phyloP scores from a whole-genome alignment of 805 yeast species.

The Yarrowia sp. region DNA sequence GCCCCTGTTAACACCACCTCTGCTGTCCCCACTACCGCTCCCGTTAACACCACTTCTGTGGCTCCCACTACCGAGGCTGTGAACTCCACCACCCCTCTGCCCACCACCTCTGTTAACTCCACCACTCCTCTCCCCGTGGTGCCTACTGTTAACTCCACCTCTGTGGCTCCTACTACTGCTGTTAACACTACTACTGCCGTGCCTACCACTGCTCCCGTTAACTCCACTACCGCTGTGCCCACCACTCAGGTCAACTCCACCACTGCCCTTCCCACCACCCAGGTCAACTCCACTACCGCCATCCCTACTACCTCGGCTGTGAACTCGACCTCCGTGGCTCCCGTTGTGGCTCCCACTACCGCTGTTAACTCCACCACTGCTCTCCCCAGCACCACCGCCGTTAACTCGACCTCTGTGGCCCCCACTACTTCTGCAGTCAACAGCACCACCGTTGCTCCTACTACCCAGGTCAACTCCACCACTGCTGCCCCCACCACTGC shows the following conservation, averaged over 20 bases:
- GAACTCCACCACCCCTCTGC: neutral
- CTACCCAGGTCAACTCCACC: neutral
- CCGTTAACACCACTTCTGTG: neutral
- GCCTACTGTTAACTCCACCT: neutral
- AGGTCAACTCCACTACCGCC: constrained; percentile 13
- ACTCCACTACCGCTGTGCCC: too few species aligned
- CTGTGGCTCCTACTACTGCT: constrained; percentile 4
- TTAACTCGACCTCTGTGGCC: neutral
- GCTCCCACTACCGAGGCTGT: neutral
- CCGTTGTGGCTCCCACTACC: neutral
- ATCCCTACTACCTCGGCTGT: neutral
- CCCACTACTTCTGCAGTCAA: neutral
- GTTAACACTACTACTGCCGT: neutral
- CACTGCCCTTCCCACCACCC: constrained; percentile 3
- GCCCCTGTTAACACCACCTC: neutral
- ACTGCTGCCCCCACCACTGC: constrained; percentile 2
- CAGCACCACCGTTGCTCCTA: neutral
- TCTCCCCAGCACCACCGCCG: neutral
- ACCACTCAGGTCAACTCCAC: neutral
- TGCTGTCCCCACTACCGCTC: neutral
- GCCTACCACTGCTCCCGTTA: constrained; percentile 1
- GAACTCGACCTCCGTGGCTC: neutral
- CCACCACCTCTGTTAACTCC: constrained; percentile 5
- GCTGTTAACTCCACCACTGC: neutral
- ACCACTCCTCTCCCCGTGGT: constrained; percentile 1